Conservation (phyloP, 441 rosid species). For the Gossypium lobatum region DNA sequence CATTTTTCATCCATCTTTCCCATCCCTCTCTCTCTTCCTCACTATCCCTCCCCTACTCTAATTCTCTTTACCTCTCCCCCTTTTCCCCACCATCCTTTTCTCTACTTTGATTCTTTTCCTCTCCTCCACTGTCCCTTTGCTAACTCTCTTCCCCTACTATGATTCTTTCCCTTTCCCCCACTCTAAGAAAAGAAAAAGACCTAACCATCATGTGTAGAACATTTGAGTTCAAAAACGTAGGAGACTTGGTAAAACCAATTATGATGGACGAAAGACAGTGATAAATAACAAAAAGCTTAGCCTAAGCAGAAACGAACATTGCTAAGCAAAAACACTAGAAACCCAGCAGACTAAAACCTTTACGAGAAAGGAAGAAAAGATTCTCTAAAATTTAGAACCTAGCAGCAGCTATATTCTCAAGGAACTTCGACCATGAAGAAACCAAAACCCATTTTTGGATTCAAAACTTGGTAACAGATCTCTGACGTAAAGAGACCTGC, state of each 20-base stretch:
- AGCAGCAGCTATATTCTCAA: constrained; percentile 35
- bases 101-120: too few species aligned
- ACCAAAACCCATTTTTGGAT: constrained; percentile 17
- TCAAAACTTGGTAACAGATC: constrained; percentile 35
- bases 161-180: constrained; percentile 9
- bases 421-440: constrained; percentile 35
- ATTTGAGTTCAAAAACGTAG: neutral
- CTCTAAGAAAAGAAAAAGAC: constrained; percentile 27
- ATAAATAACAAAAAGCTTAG: constrained; percentile 20
- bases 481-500: constrained; percentile 27
- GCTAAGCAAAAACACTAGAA: constrained; percentile 31
- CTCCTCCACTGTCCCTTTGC: too few species aligned
- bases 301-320: neutral
- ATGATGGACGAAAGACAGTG: neutral
- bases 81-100: too few species aligned
- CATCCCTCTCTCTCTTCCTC: too few species aligned
- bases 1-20: too few species aligned
- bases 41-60: too few species aligned
- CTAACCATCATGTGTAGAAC: constrained; percentile 28
- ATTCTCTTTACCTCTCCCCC: too few species aligned
- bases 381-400: constrained; percentile 29
- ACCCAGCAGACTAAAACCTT: constrained; percentile 19
- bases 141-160: too few species aligned
- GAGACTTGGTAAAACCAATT: neutral
- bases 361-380: neutral